Evolutionary conservation across 2,329 filamentous ascomycete genomes (phyloP), one percentile per base, ranked within the genome.

Genomic region (Cercospora sp.): DNA sequence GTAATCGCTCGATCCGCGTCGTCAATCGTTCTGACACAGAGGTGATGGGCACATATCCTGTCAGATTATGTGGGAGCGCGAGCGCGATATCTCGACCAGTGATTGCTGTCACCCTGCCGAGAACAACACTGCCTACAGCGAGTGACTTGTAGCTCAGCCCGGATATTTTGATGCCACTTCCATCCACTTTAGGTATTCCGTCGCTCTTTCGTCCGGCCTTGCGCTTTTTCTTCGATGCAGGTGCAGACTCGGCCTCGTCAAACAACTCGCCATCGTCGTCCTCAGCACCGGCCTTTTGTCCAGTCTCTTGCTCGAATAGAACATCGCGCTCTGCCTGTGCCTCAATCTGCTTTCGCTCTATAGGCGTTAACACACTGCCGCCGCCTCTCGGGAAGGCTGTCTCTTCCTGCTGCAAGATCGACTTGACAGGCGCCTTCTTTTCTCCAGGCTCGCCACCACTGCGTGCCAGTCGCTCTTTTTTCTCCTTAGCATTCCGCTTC

Each of bases 261-360:
- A 83, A 80, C 28, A 82, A 79, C 12, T 75, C 75, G 78, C 85
- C 76, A 75, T 83, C 78, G 80, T 85, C 80, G 81, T 88, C 74
- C 76, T 79, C 71, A 82, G 86, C 71, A 77, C 78, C 81, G 84
- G 91, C 69, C 78, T 86, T 88, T 78, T 86, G 88, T n/a, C 81
- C 81, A 10, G 80, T 87, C 73, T 90, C 86, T 74, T 96, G 90
- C 80, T 98, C 95, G 78, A 94, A 95, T 45, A 96, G 83, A 48
- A 94, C 95, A 83, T 99, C 95, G 74, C 91, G 90, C 77, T 91
- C 95, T 57, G 95, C 95, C 80, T 98, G 91, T 67, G 96, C 90
- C 75, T 95, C 91, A 71, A 99, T 98, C 80, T 98, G 93, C 82
- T 97, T 97, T 78, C 96, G 91, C 79, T 99, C 95, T 62, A 99